A percentile compares a stretch with the other conserved stretches of the same genome.
Evolutionary conservation across 139 green algal species (phyloP).

Genomic region (Chlamydomonas sphaeroides): DNA sequence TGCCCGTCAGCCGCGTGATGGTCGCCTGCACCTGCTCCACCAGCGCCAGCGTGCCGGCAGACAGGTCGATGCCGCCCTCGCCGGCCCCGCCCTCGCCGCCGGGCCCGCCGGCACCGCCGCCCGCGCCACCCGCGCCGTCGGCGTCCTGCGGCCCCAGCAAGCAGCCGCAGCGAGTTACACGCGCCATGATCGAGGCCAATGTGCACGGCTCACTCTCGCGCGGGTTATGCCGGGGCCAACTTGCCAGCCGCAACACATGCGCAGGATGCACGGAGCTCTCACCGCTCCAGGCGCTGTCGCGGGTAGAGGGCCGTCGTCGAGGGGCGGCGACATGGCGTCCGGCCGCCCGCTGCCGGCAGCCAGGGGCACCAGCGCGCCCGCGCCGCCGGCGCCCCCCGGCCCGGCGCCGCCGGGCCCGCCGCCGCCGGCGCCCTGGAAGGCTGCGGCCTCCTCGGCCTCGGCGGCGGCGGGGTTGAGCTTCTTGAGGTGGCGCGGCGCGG

Average conservation of each 20-base stretch:
- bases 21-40: slow-evolving; percentile 47
- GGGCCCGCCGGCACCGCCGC: background rate
- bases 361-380: background rate
- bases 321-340: too few species aligned
- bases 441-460: slow-evolving; percentile 26
- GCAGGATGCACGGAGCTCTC: too few species aligned
- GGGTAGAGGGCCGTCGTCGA: too few species aligned
- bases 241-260: too few species aligned
- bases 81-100: background rate
- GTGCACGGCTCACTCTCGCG: too few species aligned
- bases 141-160: background rate
- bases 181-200: too few species aligned
- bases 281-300: too few species aligned
- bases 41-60: slow-evolving; percentile 25
- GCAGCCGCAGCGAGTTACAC: too few species aligned
- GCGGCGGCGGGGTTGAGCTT: slow-evolving; percentile 44
- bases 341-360: too few species aligned
- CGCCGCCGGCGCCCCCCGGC: background rate
- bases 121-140: background rate
- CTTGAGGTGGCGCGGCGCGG: slow-evolving; percentile 33
- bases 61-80: slow-evolving; percentile 1
- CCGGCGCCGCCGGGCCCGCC: background rate
- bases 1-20: slow-evolving; percentile 28
- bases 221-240: too few species aligned
- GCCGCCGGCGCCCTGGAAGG: background rate